These are phyloP conservation scores for Forsythia viridissima DNA, from an alignment of 257 asterid genomes.

Conservation along the genomic window DNA sequence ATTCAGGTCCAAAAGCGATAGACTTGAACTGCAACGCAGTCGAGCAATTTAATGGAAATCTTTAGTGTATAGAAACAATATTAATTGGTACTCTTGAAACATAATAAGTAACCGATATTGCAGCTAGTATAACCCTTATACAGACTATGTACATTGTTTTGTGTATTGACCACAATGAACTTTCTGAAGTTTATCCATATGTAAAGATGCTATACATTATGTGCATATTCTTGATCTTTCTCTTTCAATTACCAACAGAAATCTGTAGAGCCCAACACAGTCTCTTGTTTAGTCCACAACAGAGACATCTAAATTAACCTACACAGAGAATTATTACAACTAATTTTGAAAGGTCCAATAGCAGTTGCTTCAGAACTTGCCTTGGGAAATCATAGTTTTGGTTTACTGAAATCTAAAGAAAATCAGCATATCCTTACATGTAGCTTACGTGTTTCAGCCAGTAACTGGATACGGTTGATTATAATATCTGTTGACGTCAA, in stretches of 20 bases:
- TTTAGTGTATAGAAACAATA: constrained; percentile 24
- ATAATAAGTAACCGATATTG: constrained; percentile 18
- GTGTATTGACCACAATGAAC: constrained; percentile 31
- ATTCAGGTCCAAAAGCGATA: constrained; percentile 40
- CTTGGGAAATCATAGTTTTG: no score
- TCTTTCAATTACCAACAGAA: not conserved
- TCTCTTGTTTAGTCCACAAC: not conserved
- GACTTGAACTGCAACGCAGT: constrained; percentile 56
- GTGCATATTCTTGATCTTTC: constrained; percentile 25
- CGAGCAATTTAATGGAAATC: constrained; percentile 35
- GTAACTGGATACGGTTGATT: no score
- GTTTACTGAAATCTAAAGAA: no score
- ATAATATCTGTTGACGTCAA: no score
- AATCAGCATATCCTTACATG: no score
- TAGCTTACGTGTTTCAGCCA: no score
- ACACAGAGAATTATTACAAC: not conserved
- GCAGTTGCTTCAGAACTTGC: no score
- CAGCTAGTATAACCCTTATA: constrained; percentile 17
- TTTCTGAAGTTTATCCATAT: constrained; percentile 30
- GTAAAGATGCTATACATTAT: not conserved
- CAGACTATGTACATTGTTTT: constrained; percentile 36
- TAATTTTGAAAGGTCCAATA: not conserved
- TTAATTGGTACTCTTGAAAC: constrained; percentile 14
- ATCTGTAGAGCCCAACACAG: not conserved
- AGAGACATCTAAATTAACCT: not conserved